Evolutionary conservation across 1,284 basidiomycete genomes (phyloP), one percentile per base, ranked within the genome.

Genomic region (Trametes polyzona): DNA sequence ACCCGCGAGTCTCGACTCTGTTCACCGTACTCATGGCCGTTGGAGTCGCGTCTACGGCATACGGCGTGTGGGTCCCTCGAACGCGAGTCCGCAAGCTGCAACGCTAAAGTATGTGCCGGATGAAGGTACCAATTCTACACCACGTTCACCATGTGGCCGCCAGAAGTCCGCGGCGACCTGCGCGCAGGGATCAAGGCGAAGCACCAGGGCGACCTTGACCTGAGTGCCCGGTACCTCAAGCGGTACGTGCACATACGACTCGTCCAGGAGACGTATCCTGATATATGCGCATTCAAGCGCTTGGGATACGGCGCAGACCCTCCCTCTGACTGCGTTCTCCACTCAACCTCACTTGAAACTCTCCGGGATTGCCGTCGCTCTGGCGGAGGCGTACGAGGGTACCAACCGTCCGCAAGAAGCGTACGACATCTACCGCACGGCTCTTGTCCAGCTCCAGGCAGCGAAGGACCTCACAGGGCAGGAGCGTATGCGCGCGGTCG

Each of bases 141-240:
- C 8, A 78, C 78, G 9, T 76, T 89, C 67, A 84, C 83, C 0
- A 76, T 85, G 68, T 89, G 85, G 87, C 90, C 90, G 0, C 67
- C 71, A 9, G 82, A 85, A 63, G 71, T 92, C 3, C 80, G 87
- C 10, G 70, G 72, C 24, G 87, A 90, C 69, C 73, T 92, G 29
- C 82, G 87, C 10, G 79, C 78, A 5, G 90, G 85, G 0, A 75
- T 92, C 41, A 80, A 79, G 57, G 87, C 87, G 1, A 87, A 83
- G 65, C 71, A 84, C 52, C 78, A 83, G 55, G 83, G 80, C 2
- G 82, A 92, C 65, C 63, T 80, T n/a, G 73, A 74, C n/a, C 68
- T 79, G 41, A 84, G 84, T 61, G 78, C 78, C 58, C 74, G 76
- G 29, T 84, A 80, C 63, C 76, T 91, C 39, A 66, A 72, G 47